Evolutionary conservation across 805 yeast genomes (phyloP).

Genomic region (Yamadazyma ubonensis): DNA sequence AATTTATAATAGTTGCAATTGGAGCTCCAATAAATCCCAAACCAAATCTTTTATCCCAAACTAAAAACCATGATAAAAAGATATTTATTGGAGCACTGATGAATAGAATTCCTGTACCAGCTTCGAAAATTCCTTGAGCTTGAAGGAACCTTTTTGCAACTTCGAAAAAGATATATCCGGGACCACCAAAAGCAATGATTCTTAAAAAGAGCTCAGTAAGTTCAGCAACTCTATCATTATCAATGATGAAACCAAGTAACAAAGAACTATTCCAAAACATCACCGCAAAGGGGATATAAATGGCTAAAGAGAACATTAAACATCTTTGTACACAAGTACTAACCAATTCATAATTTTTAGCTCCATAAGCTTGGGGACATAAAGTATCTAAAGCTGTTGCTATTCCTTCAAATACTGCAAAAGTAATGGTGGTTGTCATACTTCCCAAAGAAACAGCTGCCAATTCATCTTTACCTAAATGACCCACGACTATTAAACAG

Average conservation of each 20-base stretch:
- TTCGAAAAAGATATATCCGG: conserved; percentile 45
- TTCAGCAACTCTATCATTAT: conserved; percentile 29
- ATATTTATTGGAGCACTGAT: conserved; percentile 44
- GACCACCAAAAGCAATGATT: conserved; percentile 38
- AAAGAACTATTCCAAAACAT: conserved; percentile 40
- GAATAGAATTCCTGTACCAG: conserved; percentile 44
- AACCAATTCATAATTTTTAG: conserved; percentile 38
- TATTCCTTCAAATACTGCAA: conserved; percentile 47
- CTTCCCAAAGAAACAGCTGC: conserved; percentile 47
- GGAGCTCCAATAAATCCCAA: conserved; percentile 46
- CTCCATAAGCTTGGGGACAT: conserved; percentile 48
- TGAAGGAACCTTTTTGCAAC: conserved; percentile 42
- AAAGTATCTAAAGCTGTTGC: conserved; percentile 46
- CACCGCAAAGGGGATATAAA: conserved; percentile 39
- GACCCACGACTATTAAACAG: conserved; percentile 44
- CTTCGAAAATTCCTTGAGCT: conserved; percentile 49
- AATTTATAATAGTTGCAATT: conserved; percentile 41
- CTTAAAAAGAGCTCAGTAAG: conserved; percentile 37
- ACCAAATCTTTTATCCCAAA: conserved; percentile 42
- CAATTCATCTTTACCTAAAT: conserved; percentile 43
- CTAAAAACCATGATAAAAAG: conserved; percentile 39
- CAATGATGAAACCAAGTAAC: conserved; percentile 31
- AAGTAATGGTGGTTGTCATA: conserved; percentile 44
- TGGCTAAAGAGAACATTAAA: conserved; percentile 30
- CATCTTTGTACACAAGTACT: conserved; percentile 41